These are phyloP conservation scores for Aphanomyces cochlioides DNA, from an alignment of 352 stramenopile species.

Conservation along the genomic window DNA sequence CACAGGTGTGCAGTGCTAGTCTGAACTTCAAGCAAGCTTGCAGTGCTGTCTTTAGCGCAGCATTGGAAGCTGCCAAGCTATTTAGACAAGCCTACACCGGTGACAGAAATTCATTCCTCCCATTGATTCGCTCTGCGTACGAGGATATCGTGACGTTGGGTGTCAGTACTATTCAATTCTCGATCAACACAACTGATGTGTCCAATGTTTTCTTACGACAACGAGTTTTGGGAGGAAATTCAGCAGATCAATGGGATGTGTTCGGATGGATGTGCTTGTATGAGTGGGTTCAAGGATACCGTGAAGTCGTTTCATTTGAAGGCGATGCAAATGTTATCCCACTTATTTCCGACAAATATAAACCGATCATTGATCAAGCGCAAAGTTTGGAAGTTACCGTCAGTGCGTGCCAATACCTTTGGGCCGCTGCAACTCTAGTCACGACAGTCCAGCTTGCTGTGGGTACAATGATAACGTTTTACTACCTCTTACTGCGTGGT, in stretches of 20 bases:
- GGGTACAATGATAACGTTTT: not conserved
- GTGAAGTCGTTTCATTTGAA: conserved; percentile 5
- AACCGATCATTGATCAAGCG: conserved; percentile 1
- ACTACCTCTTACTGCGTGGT: not conserved
- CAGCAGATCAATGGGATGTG: not conserved
- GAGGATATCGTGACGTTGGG: not conserved
- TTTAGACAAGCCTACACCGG: not conserved
- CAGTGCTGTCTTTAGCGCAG: not conserved
- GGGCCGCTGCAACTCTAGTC: not conserved
- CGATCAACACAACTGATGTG: not conserved
- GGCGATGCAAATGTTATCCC: not conserved
- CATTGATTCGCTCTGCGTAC: not conserved
- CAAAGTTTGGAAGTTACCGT: not conserved
- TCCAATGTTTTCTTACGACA: not conserved
- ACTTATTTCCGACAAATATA: conserved; percentile 10
- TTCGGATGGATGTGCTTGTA: not conserved
- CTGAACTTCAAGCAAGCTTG: not conserved
- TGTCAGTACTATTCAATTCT: not conserved
- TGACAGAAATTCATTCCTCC: not conserved
- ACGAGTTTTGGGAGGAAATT: not conserved
- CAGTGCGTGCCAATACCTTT: conserved; percentile 3
- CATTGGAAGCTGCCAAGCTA: not conserved
- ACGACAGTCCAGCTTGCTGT: too few species aligned
- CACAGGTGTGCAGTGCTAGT: not conserved
- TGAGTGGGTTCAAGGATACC: not conserved